phyloP scores from a whole-genome alignment of 108 stramenopile genomes.

The Cylindrotheca fusiformis region DNA sequence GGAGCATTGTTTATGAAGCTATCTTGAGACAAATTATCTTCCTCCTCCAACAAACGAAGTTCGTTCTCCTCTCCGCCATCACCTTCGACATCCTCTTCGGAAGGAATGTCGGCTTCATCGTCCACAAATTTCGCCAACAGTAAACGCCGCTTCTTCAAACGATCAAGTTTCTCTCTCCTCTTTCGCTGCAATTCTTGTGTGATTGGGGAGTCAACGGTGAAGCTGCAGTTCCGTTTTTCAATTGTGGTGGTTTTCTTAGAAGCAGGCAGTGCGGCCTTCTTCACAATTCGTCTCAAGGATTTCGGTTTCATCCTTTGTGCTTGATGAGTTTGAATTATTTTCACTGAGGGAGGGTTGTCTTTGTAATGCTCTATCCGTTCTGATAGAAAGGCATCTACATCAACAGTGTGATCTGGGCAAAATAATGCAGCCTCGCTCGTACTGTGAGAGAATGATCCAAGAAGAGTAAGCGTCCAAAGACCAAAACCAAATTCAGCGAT shows the following conservation, averaged over 20 bases:
- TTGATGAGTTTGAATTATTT: constrained; percentile 10
- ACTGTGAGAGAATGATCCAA: neutral
- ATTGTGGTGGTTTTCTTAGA: too few species aligned
- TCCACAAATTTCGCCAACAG: constrained; percentile 31
- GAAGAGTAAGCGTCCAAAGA: constrained; percentile 19
- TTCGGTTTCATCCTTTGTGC: too few species aligned
- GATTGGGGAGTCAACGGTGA: neutral
- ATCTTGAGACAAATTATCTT: constrained; percentile 44
- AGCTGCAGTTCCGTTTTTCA: too few species aligned
- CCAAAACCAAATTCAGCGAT: constrained; percentile 1
- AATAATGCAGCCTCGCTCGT: constrained; percentile 3
- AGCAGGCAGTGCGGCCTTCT: too few species aligned
- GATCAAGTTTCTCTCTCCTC: constrained; percentile 7
- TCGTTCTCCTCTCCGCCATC: constrained; percentile 61
- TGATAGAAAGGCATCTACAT: constrained; percentile 1
- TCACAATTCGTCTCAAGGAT: too few species aligned
- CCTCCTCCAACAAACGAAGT: constrained; percentile 58
- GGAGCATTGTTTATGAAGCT: constrained; percentile 85
- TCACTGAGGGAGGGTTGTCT: neutral
- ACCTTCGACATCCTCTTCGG: constrained; percentile 65
- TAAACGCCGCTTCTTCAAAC: constrained; percentile 3
- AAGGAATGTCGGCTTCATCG: constrained; percentile 53
- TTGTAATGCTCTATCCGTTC: neutral
- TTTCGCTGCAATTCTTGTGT: neutral
- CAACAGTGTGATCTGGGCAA: constrained; percentile 16